phyloP scores from a whole-genome alignment of 441 rosid genomes.

The Populus hybrid region DNA sequence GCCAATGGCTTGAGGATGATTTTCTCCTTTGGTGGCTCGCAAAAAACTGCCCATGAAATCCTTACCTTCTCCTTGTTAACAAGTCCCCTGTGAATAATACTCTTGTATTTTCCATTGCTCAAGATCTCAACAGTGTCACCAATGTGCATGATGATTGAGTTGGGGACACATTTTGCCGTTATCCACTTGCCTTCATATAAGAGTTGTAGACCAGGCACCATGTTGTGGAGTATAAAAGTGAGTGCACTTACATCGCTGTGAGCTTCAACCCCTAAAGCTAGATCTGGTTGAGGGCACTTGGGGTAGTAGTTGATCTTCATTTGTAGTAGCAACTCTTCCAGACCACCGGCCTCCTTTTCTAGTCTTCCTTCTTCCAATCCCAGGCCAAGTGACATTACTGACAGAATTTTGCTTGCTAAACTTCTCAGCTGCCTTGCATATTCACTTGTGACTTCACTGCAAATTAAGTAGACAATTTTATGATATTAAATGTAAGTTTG shows the following conservation, averaged over 20 bases:
- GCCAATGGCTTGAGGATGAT: constrained; percentile 78
- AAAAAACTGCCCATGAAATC: constrained; percentile 93
- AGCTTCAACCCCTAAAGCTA: constrained; percentile 91
- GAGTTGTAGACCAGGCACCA: constrained; percentile 92
- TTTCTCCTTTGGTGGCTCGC: constrained; percentile 91
- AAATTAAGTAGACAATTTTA: not conserved
- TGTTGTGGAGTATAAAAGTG: constrained; percentile 93
- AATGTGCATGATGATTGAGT: constrained; percentile 86
- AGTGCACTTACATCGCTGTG: constrained; percentile 84
- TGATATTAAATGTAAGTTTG: not conserved
- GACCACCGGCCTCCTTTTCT: constrained; percentile 83
- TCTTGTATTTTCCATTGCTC: constrained; percentile 87
- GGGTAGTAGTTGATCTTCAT: constrained; percentile 95
- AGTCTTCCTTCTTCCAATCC: constrained; percentile 79
- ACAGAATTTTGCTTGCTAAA: constrained; percentile 57
- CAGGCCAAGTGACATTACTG: constrained; percentile 58
- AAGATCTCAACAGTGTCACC: constrained; percentile 89
- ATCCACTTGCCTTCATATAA: constrained; percentile 77
- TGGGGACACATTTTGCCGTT: constrained; percentile 84
- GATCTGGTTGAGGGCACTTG: constrained; percentile 89
- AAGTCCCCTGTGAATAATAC: constrained; percentile 83
- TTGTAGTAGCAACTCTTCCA: constrained; percentile 78
- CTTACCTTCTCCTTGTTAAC: constrained; percentile 95
- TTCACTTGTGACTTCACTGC: constrained; percentile 68
- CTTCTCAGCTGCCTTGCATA: constrained; percentile 71